Evolutionary conservation across 441 rosid species (phyloP), one percentile per base, ranked within the genome.

Genomic region (Isatis lusitanica): DNA sequence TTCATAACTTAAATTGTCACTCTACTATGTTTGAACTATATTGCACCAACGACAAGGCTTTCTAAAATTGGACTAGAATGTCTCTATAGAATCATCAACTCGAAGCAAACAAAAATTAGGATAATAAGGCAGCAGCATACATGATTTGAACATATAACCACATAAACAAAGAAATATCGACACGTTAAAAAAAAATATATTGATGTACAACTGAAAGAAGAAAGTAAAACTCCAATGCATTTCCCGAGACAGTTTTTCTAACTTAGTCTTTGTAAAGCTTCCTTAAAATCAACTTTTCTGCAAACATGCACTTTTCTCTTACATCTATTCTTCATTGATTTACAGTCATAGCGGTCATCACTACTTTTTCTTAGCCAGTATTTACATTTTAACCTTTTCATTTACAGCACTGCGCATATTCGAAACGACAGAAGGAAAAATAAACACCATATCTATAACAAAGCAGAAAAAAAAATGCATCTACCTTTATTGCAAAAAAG

Each of bases 401-500:
- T 1, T 70, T 15, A 39, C n/a, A 26, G 35, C 57, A 18, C 63
- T 10, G 30, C 17, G 0, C 36, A 43, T 65, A 42, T 31, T 66
- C 40, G 17, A 71, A 58, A 12, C 57, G 30, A 72, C 6, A 36
- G 26, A 72, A 16, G 44, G 63, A 35, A 36, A 53, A 69, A 63
- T 39, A 46, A 24, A 69, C 64, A 44, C 51, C 44, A 36, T 24
- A 53, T 35, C 30, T 69, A 26, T 30, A 46, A 47, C 47, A 36
- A 68, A 62, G 46, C 16, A 11, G 69, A 68, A 15, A 75, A 61
- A 60, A 63, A 57, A 74, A 56, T 47, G 40, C 40, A 7, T 30
- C 62, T 81, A 90, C 95, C 96, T 92, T 92, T 62, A 92, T 90
- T 42, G 97, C 97, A 88, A 92, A 92, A 66, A 89, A 80, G 82